phyloP scores from a whole-genome alignment of 768 basidiomycete genomes.

The Mycena epipterygia region DNA sequence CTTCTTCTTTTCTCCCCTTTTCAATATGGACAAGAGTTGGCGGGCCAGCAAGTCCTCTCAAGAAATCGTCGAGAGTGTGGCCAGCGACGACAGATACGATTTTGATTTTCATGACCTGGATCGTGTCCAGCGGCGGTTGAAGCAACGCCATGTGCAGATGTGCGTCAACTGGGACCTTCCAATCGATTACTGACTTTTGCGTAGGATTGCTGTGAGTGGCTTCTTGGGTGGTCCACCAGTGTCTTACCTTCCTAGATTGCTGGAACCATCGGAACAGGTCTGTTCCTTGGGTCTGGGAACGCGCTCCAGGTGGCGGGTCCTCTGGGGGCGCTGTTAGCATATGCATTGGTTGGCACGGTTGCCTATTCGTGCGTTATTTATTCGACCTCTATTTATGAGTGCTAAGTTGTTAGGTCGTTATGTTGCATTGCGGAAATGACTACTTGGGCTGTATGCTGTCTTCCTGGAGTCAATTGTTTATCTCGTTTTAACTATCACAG shows the following conservation, averaged over 20 bases:
- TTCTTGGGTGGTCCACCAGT: not conserved
- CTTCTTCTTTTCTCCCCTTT: slow-evolving; percentile 15
- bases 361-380: slow-evolving; percentile 68
- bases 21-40: slow-evolving; percentile 35
- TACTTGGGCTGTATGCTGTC: slow-evolving; percentile 62
- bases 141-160: slow-evolving; percentile 88
- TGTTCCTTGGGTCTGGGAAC: slow-evolving; percentile 79
- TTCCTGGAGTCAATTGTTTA: not conserved
- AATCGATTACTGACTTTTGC: slow-evolving; percentile 5
- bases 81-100: slow-evolving; percentile 50
- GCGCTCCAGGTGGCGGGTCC: slow-evolving; percentile 75
- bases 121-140: slow-evolving; percentile 77
- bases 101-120: slow-evolving; percentile 77
- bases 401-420: slow-evolving; percentile 57
- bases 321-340: slow-evolving; percentile 75
- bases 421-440: slow-evolving; percentile 85
- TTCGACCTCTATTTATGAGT: not conserved
- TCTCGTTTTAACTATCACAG: not conserved
- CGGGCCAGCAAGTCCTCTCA: slow-evolving; percentile 38
- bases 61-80: slow-evolving; percentile 36
- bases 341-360: slow-evolving; percentile 73
- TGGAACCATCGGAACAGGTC: slow-evolving; percentile 81
- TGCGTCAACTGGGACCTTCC: slow-evolving; percentile 42
- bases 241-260: slow-evolving; percentile 62
- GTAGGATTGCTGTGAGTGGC: slow-evolving; percentile 72